Percentiles rank a stretch among this genome's conserved stretches.
Conservation (phyloP, 208 protist genomes). For the Herpetomonas tarakana region DNA sequence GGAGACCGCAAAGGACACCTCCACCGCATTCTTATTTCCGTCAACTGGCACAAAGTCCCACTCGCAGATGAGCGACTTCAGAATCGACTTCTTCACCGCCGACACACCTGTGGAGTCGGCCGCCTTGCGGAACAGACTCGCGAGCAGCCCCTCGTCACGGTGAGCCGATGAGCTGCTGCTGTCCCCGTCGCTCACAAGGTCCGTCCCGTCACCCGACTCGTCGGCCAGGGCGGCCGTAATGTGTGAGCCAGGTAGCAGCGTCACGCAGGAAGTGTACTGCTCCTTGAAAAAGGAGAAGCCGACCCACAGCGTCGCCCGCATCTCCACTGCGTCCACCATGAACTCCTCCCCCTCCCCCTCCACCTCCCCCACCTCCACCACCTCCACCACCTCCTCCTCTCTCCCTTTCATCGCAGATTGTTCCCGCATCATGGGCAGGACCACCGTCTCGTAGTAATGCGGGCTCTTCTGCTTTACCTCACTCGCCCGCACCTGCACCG, state of each 20-base stretch:
- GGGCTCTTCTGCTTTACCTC: constrained; percentile 2
- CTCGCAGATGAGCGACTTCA: constrained; percentile 60
- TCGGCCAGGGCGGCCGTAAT: constrained; percentile 63
- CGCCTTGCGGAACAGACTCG: constrained; percentile 35
- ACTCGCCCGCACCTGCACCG: constrained; percentile 15
- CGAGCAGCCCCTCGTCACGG: constrained; percentile 19
- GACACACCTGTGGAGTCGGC: constrained; percentile 22
- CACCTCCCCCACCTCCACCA: neutral
- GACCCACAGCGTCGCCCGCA: constrained; percentile 64
- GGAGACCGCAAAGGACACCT: constrained; percentile 68
- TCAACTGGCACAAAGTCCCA: constrained; percentile 63
- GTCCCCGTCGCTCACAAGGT: neutral
- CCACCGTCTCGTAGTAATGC: neutral
- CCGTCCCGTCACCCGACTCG: constrained; percentile 9
- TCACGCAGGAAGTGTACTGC: constrained; percentile 71
- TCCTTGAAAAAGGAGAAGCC: constrained; percentile 80
- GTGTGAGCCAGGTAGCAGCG: constrained; percentile 36
- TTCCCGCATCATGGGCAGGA: neutral
- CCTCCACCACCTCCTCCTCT: too few species aligned
- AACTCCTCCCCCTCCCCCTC: constrained; percentile 12
- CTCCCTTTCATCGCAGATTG: too few species aligned
- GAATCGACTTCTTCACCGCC: constrained; percentile 34
- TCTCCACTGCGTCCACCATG: constrained; percentile 40
- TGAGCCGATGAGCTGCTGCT: constrained; percentile 3
- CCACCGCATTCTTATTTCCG: constrained; percentile 39